Evolutionary conservation across 495 filamentous ascomycete species (phyloP).

Genomic region (Durotheca rogersii): DNA sequence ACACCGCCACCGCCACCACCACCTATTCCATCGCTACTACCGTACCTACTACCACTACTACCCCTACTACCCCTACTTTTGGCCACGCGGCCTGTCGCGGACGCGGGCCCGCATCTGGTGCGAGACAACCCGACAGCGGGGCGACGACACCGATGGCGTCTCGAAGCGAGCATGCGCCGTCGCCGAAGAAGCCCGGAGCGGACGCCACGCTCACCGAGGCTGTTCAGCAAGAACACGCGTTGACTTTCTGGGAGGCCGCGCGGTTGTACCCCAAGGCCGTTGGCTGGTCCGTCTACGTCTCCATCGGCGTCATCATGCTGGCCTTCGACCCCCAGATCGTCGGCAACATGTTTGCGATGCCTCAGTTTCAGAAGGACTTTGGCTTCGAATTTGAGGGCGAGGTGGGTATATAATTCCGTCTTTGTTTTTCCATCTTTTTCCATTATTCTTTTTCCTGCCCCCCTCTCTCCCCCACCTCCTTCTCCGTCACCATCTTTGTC

Average conservation of each 20-base stretch:
- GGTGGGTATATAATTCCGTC: conserved; percentile 23
- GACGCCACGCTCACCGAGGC: conserved; percentile 35
- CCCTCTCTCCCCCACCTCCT: no score
- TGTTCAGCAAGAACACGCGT: conserved; percentile 35
- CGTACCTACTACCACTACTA: no score
- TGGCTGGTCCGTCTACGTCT: conserved; percentile 46
- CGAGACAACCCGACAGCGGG: conserved; percentile 10
- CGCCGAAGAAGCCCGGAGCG: conserved; percentile 22
- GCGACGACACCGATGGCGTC: conserved; percentile 1
- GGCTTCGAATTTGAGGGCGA: conserved; percentile 39
- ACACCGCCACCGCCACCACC: conserved; percentile 20
- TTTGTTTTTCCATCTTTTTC: not conserved
- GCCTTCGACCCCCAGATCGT: conserved; percentile 48
- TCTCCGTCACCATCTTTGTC: no score
- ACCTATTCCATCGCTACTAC: no score
- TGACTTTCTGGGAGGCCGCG: conserved; percentile 39
- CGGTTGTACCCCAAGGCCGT: conserved; percentile 45
- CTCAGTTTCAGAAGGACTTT: conserved; percentile 47
- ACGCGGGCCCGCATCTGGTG: conserved; percentile 10
- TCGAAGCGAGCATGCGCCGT: no score
- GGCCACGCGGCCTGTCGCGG: not conserved
- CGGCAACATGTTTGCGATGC: conserved; percentile 48
- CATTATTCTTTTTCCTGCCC: no score
- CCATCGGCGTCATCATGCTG: conserved; percentile 48
- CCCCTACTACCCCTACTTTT: no score